phyloP scores from a whole-genome alignment of 306 rosid species.

The Medicago truncatula region MtrunA17r5.0-ANR NC_053049.1:30616501-30617000 shows the following conservation, averaged over 20 bases:
- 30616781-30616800: not conserved
- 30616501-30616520: constrained; percentile 70
- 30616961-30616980: too few species aligned
- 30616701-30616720: not conserved
- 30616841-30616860: too few species aligned
- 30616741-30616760: not conserved
- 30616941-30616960: too few species aligned
- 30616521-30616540: constrained; percentile 52
- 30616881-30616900: not conserved
- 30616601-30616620: constrained; percentile 25
- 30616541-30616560: not conserved
- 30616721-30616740: not conserved
- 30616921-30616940: too few species aligned
- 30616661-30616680: not conserved
- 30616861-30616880: not conserved
- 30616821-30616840: not conserved
- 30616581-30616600: constrained; percentile 33
- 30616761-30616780: not conserved
- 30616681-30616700: not conserved
- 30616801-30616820: not conserved
- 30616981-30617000: not conserved
- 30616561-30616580: constrained; percentile 47
- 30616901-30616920: too few species aligned
- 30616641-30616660: not conserved
- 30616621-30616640: not conserved